Evolutionary conservation across 345 rosid species (phyloP).

Genomic region (Noccaea bulbosa): DNA sequence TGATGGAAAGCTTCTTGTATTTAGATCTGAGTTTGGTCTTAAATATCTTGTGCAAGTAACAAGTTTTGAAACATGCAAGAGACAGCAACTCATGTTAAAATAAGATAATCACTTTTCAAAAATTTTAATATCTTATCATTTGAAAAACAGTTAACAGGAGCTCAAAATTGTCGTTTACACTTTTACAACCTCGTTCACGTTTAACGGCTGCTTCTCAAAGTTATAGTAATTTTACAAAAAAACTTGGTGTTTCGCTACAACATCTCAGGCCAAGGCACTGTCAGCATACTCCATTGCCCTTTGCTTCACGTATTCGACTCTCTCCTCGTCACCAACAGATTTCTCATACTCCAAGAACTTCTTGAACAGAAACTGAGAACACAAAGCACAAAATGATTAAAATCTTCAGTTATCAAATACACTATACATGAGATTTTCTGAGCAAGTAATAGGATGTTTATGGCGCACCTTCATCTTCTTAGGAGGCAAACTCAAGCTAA

Average conservation of each 20-base stretch:
- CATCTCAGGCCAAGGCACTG: conserved; percentile 46
- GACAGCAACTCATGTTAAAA: no score
- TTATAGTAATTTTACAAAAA: conserved; percentile 22
- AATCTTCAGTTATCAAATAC: neutral
- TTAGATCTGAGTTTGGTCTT: no score
- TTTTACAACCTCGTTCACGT: neutral
- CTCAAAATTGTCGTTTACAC: conserved; percentile 12
- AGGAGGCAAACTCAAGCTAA: conserved; percentile 79
- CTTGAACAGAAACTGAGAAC: conserved; percentile 83
- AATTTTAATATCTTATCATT: neutral
- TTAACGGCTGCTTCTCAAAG: conserved; percentile 28
- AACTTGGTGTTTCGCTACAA: conserved; percentile 13
- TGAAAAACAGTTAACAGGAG: neutral
- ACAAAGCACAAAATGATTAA: conserved; percentile 13
- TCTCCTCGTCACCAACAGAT: conserved; percentile 60
- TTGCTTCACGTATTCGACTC: conserved; percentile 67
- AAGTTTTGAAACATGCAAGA: no score
- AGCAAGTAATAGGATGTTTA: neutral
- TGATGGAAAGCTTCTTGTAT: no score
- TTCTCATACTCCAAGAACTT: conserved; percentile 83
- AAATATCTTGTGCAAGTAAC: no score
- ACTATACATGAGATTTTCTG: neutral
- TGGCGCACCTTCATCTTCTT: conserved; percentile 79
- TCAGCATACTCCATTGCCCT: conserved; percentile 88
- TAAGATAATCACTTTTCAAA: no score